phyloP scores from a whole-genome alignment of 106 monocot genomes.

The Dioscorea alata region DNA sequence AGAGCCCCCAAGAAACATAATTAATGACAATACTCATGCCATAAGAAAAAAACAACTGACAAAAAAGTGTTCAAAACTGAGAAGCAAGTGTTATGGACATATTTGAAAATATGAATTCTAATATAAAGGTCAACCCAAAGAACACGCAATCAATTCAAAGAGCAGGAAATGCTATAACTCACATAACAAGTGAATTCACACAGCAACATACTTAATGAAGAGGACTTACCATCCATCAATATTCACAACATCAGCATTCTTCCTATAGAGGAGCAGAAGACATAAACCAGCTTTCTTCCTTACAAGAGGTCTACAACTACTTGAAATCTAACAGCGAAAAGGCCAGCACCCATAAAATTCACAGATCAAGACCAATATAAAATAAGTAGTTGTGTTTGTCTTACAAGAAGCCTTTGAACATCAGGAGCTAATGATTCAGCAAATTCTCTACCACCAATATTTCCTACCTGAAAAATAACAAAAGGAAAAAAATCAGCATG shows the following conservation, averaged over 20 bases:
- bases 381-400: background rate
- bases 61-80: no score
- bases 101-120: no score
- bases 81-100: no score
- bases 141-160: no score
- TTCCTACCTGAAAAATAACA: constrained; percentile 57
- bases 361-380: background rate
- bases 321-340: constrained; percentile 61
- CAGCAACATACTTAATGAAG: no score
- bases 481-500: no score
- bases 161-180: no score
- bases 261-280: constrained; percentile 88
- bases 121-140: no score
- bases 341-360: constrained; percentile 1
- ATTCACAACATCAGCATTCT: constrained; percentile 97
- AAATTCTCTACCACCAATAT: constrained; percentile 94
- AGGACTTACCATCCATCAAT: constrained; percentile 85
- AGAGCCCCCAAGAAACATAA: no score
- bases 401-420: constrained; percentile 96
- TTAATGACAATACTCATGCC: no score
- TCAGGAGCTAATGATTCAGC: constrained; percentile 96
- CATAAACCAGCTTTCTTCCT: constrained; percentile 98
- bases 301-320: constrained; percentile 93
- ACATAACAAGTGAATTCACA: no score
- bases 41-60: no score